These are phyloP conservation scores for Carex pumila DNA, from an alignment of 176 grass and related monocot genomes.

Conservation along the genomic window DNA sequence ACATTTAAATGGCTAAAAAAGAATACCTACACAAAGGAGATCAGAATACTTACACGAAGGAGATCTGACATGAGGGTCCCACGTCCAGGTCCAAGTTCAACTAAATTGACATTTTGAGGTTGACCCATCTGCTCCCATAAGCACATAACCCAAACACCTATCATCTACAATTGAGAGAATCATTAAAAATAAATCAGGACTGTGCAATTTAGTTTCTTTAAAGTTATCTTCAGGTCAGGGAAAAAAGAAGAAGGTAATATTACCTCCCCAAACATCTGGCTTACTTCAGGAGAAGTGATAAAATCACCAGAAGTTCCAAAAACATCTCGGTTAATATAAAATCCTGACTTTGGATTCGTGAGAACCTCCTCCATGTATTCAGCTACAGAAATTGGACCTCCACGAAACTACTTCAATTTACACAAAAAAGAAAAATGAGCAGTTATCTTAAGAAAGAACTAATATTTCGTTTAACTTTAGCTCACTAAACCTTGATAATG, in stretches of 20 bases:
- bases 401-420: constrained; percentile 52
- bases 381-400: constrained; percentile 82
- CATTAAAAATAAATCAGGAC: neutral
- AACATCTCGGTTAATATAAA: constrained; percentile 86
- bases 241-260: neutral
- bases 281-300: constrained; percentile 87
- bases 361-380: constrained; percentile 98
- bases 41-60: constrained; percentile 43
- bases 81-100: constrained; percentile 86
- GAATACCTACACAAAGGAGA: no score
- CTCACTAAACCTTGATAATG: constrained; percentile 59
- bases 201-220: neutral
- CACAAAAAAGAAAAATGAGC: neutral
- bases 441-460: neutral
- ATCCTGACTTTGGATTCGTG: constrained; percentile 77
- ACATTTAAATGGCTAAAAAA: neutral
- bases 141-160: constrained; percentile 81
- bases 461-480: neutral
- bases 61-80: constrained; percentile 88
- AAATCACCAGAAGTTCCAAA: constrained; percentile 82
- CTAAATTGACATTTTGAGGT: constrained; percentile 72
- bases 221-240: neutral
- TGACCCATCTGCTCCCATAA: constrained; percentile 92
- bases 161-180: constrained; percentile 45
- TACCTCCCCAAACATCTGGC: constrained; percentile 99